Evolutionary conservation across 106 monocot species (phyloP).

Genomic region (Posidonia australis): DNA sequence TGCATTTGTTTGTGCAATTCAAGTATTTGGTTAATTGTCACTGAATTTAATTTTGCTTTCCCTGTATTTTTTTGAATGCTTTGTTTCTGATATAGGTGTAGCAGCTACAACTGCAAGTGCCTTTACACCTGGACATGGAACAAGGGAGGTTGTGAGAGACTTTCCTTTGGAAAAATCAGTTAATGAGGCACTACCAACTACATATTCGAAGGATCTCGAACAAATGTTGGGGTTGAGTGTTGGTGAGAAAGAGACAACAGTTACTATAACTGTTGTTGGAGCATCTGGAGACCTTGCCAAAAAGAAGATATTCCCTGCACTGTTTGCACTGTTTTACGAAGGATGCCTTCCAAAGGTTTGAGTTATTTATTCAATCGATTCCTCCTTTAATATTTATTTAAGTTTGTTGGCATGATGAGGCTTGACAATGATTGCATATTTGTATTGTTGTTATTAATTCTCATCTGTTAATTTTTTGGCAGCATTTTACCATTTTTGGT

Average conservation of each 20-base stretch:
- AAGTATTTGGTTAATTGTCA: no score
- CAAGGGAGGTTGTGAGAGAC: neutral
- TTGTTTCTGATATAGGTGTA: neutral
- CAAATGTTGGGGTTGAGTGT: neutral
- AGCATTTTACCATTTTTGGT: conserved; percentile 95
- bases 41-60: neutral
- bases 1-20: no score
- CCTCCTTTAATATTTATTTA: no score
- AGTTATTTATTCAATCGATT: conserved; percentile 2
- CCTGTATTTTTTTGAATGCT: neutral
- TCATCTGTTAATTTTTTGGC: conserved; percentile 2
- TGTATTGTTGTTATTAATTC: neutral
- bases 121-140: neutral
- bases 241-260: conserved; percentile 35
- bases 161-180: neutral
- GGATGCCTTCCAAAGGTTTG: conserved; percentile 79
- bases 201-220: neutral
- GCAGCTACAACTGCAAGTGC: neutral
- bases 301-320: conserved; percentile 95
- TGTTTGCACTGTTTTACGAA: conserved; percentile 92
- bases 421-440: neutral
- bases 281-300: conserved; percentile 94
- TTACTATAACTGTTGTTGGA: conserved; percentile 88
- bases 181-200: neutral
- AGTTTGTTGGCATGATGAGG: neutral